Evolutionary conservation across 2,329 filamentous ascomycete genomes (phyloP).

Genomic region (Penicillium brevicompactum): DNA sequence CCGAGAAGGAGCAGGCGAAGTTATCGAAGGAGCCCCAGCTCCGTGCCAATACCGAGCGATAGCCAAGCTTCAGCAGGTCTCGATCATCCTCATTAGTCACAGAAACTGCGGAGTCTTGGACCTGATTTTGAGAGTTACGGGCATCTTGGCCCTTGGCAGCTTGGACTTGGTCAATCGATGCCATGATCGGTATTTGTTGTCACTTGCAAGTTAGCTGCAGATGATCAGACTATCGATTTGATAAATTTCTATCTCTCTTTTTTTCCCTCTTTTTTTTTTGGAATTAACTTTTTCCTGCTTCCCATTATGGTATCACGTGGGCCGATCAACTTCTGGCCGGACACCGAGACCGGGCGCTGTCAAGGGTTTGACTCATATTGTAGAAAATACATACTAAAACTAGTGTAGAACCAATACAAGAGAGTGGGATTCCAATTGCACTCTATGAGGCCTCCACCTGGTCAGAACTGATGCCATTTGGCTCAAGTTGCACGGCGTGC

Average conservation of each 20-base stretch:
- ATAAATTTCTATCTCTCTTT: not conserved
- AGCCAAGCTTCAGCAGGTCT: constrained; percentile 28
- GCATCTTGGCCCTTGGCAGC: constrained; percentile 13
- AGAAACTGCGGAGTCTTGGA: constrained; percentile 9
- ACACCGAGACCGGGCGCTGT: constrained; percentile 7
- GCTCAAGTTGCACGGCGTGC: not conserved
- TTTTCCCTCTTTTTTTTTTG: not conserved
- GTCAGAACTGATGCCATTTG: not conserved
- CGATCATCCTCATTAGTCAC: constrained; percentile 28
- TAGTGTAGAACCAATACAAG: not conserved
- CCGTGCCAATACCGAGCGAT: constrained; percentile 27
- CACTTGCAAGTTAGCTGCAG: not conserved
- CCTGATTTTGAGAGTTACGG: not conserved
- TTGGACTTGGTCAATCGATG: not conserved
- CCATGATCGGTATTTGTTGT: constrained; percentile 4
- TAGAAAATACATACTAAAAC: not conserved
- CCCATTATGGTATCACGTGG: constrained; percentile 14
- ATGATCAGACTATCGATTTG: not conserved
- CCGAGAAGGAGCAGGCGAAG: constrained; percentile 32
- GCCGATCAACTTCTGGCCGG: constrained; percentile 6
- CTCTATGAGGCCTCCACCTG: not conserved
- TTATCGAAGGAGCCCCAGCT: constrained; percentile 32
- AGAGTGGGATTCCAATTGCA: not conserved
- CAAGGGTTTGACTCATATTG: not conserved
- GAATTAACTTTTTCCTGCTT: constrained; percentile 9